Conservation (phyloP, 768 basidiomycete genomes). For the Russula griseocarnosa region DNA sequence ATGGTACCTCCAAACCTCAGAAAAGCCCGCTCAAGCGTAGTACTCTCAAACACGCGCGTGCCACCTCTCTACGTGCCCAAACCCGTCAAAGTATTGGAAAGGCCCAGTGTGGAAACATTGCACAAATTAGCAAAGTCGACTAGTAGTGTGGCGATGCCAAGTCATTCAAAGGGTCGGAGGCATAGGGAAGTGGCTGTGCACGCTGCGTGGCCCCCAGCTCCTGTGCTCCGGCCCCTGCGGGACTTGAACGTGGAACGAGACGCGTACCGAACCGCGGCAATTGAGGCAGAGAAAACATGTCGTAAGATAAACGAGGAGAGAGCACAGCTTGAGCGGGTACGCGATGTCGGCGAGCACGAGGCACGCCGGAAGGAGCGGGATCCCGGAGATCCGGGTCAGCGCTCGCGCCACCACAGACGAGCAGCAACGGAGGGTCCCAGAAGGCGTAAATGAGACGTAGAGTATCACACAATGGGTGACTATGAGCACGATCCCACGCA, state of each 20-base stretch:
- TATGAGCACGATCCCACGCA: slow-evolving; percentile 7
- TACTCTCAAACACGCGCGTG: neutral
- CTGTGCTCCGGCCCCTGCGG: slow-evolving; percentile 6
- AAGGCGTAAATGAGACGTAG: slow-evolving; percentile 16
- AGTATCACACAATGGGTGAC: slow-evolving; percentile 11
- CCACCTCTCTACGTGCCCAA: slow-evolving; percentile 14
- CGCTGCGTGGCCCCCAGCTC: slow-evolving; percentile 13
- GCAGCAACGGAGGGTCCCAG: slow-evolving; percentile 16
- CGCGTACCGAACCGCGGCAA: neutral
- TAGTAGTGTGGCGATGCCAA: neutral
- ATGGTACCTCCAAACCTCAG: slow-evolving; percentile 4
- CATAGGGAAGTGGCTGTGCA: neutral
- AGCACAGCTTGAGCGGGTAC: slow-evolving; percentile 3
- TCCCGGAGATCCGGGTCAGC: neutral
- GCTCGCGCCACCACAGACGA: slow-evolving; percentile 15
- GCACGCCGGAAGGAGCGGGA: slow-evolving; percentile 6
- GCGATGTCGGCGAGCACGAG: slow-evolving; percentile 3
- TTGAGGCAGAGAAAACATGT: slow-evolving; percentile 8
- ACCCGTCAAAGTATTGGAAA: slow-evolving; percentile 3
- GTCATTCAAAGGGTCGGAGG: neutral
- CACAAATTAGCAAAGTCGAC: neutral
- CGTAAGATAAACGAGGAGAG: slow-evolving; percentile 3
- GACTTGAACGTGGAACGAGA: slow-evolving; percentile 6
- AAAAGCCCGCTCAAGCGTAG: slow-evolving; percentile 17
- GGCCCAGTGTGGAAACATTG: slow-evolving; percentile 1